Evolutionary conservation across 2,329 filamentous ascomycete species (phyloP), one percentile per base, ranked within the genome.

Genomic region (Capronia americana): DNA sequence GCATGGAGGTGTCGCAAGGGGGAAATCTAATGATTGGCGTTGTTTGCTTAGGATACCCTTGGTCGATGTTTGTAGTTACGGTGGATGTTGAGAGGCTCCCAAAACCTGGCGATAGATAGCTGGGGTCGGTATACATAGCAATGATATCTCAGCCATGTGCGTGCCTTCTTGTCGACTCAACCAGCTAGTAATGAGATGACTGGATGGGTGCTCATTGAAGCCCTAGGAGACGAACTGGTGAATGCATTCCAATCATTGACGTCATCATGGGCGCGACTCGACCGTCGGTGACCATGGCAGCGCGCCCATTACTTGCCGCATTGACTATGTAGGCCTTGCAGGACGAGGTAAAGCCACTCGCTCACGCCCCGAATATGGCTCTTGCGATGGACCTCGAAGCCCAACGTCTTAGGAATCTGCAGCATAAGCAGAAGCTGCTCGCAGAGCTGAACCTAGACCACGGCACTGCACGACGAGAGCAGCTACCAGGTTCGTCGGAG

Each of bases 391-490:
- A 76, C 53, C 82, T 85, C 69, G 83, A 85, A 70, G 76, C 77
- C 1, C 77, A 79, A 23, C 78, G 83, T 2, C 75, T 78, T 7
- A 79, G 77, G 14, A 85, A 85, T 68, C 84, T 86, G 69, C 79
- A 79, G 67, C 77, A 80, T 10, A 86, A 86, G 69, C 76, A 82
- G 69, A 79, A 77, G 8, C 76, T 85, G 1, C 74, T 86, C 3
- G 78, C 78, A 56, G 78, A 81, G 46, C 79, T 86, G 17, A 80
- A 82, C 11, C 79, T 85, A 57, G 14, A 78, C 44, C 26, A 56
- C 30, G 57, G 53, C 26, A 55, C 57, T 17, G 34, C 28, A 12
- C 32, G 50, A n/a, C 23, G 14, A 34, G 2, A 55, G 14, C 12
- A 44, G 23, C 58, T 2, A n/a, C n/a, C 26, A 28, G 51, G 12